Percentiles rank a stretch among this genome's conserved stretches.
Conservation (phyloP, 306 rosid genomes). For the Comarum palustre region DNA sequence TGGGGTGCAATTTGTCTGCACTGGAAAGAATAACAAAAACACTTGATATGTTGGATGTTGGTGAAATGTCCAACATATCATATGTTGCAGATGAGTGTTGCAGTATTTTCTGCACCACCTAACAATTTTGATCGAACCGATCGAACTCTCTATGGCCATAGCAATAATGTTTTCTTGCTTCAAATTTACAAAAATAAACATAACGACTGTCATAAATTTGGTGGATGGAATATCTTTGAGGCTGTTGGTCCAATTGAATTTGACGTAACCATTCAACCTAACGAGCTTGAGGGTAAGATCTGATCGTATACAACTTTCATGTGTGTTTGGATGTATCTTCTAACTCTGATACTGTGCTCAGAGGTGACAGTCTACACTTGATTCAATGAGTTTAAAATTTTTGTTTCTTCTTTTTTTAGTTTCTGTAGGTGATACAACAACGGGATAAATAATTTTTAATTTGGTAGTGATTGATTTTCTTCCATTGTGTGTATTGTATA, state of each 20-base stretch:
- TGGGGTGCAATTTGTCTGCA: neutral
- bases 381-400: no score
- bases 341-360: no score
- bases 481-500: no score
- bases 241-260: neutral
- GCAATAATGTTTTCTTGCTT: slow-evolving; percentile 10
- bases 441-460: no score
- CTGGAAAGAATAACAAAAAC: neutral
- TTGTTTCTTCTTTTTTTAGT: no score
- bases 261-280: slow-evolving; percentile 7
- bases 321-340: no score
- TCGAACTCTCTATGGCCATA: no score
- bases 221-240: neutral
- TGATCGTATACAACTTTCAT: no score
- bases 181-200: neutral
- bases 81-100: neutral
- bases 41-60: neutral
- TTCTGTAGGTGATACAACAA: no score
- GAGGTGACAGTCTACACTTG: no score
- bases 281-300: neutral
- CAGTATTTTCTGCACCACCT: neutral
- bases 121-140: neutral
- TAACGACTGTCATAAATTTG: neutral
- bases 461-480: no score
- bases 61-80: slow-evolving; percentile 1